A percentile compares a stretch with the other conserved stretches of the same genome.
phyloP scores from a whole-genome alignment of 164 flowering plant genomes.

The Pachysandra terminalis region DNA sequence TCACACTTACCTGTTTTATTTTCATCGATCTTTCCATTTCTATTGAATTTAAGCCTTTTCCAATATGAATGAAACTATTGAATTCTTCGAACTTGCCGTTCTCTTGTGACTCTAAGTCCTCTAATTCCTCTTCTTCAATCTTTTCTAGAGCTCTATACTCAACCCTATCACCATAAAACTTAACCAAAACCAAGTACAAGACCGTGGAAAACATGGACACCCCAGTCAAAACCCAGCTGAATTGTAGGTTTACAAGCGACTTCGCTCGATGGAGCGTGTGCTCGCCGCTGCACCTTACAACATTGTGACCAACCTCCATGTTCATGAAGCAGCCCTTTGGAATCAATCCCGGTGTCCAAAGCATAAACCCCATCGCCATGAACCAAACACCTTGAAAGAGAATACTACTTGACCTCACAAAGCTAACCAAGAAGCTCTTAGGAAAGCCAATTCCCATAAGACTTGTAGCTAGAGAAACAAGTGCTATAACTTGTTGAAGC shows the following conservation, averaged over 20 bases:
- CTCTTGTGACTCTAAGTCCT: slow-evolving; percentile 25
- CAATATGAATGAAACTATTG: slow-evolving; percentile 27
- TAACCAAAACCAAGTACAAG: slow-evolving; percentile 28
- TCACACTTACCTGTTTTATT: neutral
- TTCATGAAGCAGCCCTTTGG: slow-evolving; percentile 49
- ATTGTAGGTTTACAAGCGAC: slow-evolving; percentile 46
- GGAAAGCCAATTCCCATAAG: slow-evolving; percentile 40
- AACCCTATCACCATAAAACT: slow-evolving; percentile 17
- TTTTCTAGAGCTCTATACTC: slow-evolving; percentile 21
- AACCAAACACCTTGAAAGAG: slow-evolving; percentile 56
- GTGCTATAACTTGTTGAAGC: slow-evolving; percentile 27
- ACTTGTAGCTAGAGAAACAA: slow-evolving; percentile 34
- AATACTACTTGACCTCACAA: slow-evolving; percentile 49
- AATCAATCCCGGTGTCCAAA: slow-evolving; percentile 49
- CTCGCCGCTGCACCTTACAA: slow-evolving; percentile 37
- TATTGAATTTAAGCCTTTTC: slow-evolving; percentile 15
- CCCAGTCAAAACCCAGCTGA: slow-evolving; percentile 41
- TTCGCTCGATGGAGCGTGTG: slow-evolving; percentile 43
- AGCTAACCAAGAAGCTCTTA: slow-evolving; percentile 45
- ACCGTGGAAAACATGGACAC: slow-evolving; percentile 25
- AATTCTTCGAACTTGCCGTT: slow-evolving; percentile 7
- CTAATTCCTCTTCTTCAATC: slow-evolving; percentile 9
- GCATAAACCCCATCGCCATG: slow-evolving; percentile 48
- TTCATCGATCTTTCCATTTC: slow-evolving; percentile 28
- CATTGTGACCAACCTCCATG: slow-evolving; percentile 40